Evolutionary conservation across 345 rosid species (phyloP).

Genomic region (Hypericum perforatum): DNA sequence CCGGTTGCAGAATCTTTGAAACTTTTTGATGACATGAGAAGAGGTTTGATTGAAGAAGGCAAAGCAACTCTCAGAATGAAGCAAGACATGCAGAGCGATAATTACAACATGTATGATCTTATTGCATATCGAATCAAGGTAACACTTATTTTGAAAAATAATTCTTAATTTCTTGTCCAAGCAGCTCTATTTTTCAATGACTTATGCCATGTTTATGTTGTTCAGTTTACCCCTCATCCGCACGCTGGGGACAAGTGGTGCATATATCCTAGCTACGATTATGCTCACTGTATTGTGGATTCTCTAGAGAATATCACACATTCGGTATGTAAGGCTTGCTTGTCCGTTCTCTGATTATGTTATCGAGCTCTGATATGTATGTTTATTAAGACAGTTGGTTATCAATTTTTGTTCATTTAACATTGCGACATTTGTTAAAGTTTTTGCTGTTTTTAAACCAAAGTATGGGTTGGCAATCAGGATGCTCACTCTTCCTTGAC

Average conservation of each 20-base stretch:
- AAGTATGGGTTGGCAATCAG: no score
- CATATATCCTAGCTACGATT: slow-evolving; percentile 79
- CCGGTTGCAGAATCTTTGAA: slow-evolving; percentile 73
- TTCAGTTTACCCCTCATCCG: slow-evolving; percentile 86
- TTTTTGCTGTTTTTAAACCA: no score
- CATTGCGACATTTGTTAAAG: no score
- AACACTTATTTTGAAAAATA: slow-evolving; percentile 20
- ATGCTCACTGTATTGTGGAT: slow-evolving; percentile 94
- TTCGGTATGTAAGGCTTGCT: slow-evolving; percentile 39
- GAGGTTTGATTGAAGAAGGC: slow-evolving; percentile 80
- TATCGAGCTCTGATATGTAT: neutral
- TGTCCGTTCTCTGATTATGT: neutral
- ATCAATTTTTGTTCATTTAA: neutral
- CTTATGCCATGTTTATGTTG: neutral
- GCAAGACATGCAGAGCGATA: slow-evolving; percentile 99
- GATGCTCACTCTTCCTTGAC: no score
- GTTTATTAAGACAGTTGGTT: neutral
- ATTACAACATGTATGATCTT: slow-evolving; percentile 87
- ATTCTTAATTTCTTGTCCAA: slow-evolving; percentile 2
- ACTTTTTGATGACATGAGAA: slow-evolving; percentile 86
- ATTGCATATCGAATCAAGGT: slow-evolving; percentile 97
- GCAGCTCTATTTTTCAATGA: slow-evolving; percentile 1
- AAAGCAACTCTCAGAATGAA: slow-evolving; percentile 95
- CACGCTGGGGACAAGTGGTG: slow-evolving; percentile 99
- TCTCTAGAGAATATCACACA: slow-evolving; percentile 95